A percentile compares a stretch with the other conserved stretches of the same genome.
phyloP scores from a whole-genome alignment of 805 yeast species.

The Wickerhamomyces queroliae region DNA sequence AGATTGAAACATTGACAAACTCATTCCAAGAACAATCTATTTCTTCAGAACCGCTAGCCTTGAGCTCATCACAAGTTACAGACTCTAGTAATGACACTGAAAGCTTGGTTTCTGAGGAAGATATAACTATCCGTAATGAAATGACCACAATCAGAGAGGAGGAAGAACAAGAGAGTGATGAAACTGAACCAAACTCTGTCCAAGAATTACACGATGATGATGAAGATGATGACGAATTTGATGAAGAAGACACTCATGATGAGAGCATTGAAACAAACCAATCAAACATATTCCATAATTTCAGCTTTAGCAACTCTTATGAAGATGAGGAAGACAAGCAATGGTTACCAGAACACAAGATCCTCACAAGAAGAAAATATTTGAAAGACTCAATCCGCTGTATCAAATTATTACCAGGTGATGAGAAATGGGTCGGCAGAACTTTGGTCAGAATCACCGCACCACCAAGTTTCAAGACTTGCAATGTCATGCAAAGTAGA shows the following conservation, averaged over 20 bases:
- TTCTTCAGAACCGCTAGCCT: neutral
- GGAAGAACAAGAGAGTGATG: conserved; percentile 23
- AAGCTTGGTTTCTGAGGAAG: conserved; percentile 9
- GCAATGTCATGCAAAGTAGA: neutral
- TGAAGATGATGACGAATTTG: conserved; percentile 18
- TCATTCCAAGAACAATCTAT: neutral
- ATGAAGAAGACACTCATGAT: conserved; percentile 8
- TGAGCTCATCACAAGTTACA: neutral
- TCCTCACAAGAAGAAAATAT: conserved; percentile 31
- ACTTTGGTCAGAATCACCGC: conserved; percentile 34
- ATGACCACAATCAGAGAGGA: conserved; percentile 18
- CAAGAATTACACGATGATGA: conserved; percentile 7
- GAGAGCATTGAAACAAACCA: neutral
- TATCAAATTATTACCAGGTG: conserved; percentile 44
- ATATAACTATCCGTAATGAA: neutral
- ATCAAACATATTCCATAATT: neutral
- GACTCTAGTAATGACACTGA: neutral
- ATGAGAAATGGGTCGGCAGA: conserved; percentile 50
- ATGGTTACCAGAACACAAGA: conserved; percentile 44
- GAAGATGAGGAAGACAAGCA: conserved; percentile 19
- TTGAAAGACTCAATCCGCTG: conserved; percentile 51
- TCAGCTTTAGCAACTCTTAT: conserved; percentile 1
- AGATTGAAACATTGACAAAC: neutral
- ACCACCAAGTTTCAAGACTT: conserved; percentile 3
- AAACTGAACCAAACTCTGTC: conserved; percentile 15